Evolutionary conservation across 257 asterid species (phyloP).

Genomic region (Fraxinus pennsylvanica): DNA sequence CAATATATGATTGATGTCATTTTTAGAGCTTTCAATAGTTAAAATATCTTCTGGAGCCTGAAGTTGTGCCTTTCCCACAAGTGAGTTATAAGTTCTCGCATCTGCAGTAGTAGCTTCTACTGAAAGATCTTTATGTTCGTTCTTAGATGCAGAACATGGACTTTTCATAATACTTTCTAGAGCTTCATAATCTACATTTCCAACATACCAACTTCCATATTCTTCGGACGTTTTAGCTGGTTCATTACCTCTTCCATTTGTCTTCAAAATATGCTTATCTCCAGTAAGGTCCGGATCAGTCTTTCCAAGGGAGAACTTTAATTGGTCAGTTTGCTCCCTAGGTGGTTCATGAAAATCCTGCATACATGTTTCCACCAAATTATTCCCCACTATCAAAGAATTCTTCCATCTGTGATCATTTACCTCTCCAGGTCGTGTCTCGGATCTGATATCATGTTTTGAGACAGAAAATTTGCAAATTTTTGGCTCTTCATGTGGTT

Average conservation of each 20-base stretch:
- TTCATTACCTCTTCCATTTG: conserved; percentile 31
- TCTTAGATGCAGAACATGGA: conserved; percentile 31
- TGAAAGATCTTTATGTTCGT: conserved; percentile 24
- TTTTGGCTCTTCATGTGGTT: conserved; percentile 30
- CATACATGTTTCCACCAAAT: conserved; percentile 26
- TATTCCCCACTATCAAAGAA: conserved; percentile 25
- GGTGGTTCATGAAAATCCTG: conserved; percentile 37
- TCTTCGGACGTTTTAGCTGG: conserved; percentile 30
- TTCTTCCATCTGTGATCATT: conserved; percentile 29
- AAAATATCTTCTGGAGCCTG: conserved; percentile 35
- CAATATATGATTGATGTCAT: conserved; percentile 17
- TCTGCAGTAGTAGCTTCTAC: conserved; percentile 30
- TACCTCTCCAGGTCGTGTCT: conserved; percentile 16
- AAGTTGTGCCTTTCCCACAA: conserved; percentile 25
- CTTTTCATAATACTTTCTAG: conserved; percentile 29
- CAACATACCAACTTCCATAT: conserved; percentile 26
- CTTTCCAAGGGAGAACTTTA: conserved; percentile 32
- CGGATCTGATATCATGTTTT: conserved; percentile 30
- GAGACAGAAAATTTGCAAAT: conserved; percentile 19
- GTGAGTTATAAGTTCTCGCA: conserved; percentile 25
- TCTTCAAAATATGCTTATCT: conserved; percentile 25
- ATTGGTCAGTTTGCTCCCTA: conserved; percentile 29
- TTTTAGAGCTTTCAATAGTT: conserved; percentile 31
- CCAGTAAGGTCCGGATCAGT: conserved; percentile 31
- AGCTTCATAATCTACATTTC: conserved; percentile 21